Conservation (phyloP, 441 rosid genomes). For the Kokia cookei region DNA sequence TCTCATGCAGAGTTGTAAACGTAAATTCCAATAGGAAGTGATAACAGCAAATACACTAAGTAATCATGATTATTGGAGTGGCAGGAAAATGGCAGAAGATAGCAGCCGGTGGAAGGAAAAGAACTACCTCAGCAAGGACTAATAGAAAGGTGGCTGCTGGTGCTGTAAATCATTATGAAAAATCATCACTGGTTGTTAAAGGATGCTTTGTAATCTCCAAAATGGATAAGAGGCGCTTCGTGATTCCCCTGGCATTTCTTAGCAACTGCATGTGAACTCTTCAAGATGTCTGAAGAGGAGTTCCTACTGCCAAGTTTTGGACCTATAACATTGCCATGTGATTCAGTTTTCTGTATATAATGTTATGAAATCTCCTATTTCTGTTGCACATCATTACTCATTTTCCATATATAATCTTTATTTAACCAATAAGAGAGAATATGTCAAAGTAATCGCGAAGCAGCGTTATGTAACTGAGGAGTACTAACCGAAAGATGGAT, state of each 20-base stretch:
- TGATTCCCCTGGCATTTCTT: constrained; percentile 16
- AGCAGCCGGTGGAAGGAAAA: constrained; percentile 11
- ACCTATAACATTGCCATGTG: constrained; percentile 33
- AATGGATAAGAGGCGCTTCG: constrained; percentile 15
- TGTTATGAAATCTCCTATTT: neutral
- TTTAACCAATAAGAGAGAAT: neutral
- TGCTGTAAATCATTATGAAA: neutral
- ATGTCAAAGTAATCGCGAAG: neutral
- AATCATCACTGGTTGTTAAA: constrained; percentile 14
- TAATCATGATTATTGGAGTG: neutral
- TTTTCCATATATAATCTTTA: neutral
- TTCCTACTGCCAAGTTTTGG: constrained; percentile 23
- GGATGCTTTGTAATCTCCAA: constrained; percentile 37
- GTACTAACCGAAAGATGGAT: neutral
- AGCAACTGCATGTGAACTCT: constrained; percentile 21
- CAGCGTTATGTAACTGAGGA: neutral
- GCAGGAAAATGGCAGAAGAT: neutral
- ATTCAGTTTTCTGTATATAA: constrained; percentile 8
- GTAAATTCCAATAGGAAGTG: neutral
- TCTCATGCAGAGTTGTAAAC: neutral
- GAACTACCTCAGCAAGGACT: constrained; percentile 9
- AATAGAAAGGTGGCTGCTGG: neutral
- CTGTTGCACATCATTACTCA: neutral
- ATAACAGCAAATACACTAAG: neutral
- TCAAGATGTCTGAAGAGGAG: constrained; percentile 37